Evolutionary conservation across 2,329 filamentous ascomycete species (phyloP).

Genomic region (Sporothrix brunneoviolacea): DNA sequence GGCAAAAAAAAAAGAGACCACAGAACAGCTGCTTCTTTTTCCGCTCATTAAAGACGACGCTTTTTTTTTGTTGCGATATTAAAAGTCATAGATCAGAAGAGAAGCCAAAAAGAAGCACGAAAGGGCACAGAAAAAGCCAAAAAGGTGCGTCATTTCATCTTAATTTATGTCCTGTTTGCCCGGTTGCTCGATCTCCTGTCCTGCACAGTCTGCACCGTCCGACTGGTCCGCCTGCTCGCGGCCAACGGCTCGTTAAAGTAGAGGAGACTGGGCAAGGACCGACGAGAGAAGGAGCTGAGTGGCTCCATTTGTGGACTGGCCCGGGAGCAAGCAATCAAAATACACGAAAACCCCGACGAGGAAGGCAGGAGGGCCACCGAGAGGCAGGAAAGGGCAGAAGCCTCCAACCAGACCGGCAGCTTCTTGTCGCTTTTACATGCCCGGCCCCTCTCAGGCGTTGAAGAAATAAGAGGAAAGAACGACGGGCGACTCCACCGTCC

Average conservation of each 20-base stretch:
- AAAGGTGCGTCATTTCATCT: slow-evolving; percentile 8
- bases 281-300: slow-evolving; percentile 5
- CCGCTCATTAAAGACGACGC: too few species aligned
- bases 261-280: not conserved
- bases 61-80: not conserved
- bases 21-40: not conserved
- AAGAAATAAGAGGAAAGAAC: slow-evolving; percentile 1
- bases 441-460: not conserved
- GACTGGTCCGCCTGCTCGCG: slow-evolving; percentile 1
- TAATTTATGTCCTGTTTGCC: not conserved
- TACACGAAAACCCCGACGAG: not conserved
- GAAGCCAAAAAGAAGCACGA: not conserved
- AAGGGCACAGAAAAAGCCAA: not conserved
- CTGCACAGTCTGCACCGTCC: not conserved
- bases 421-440: not conserved
- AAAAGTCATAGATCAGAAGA: not conserved
- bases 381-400: not conserved
- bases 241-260: slow-evolving; percentile 1
- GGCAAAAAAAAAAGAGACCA: not conserved
- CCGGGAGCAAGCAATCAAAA: slow-evolving; percentile 9
- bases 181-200: slow-evolving; percentile 1
- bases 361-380: slow-evolving; percentile 4
- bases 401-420: not conserved
- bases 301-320: slow-evolving; percentile 6
- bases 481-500: slow-evolving; percentile 25